Evolutionary conservation across 352 stramenopile genomes (phyloP), one percentile per base, ranked within the genome.

Genomic region (Pythium sukuiense): DNA sequence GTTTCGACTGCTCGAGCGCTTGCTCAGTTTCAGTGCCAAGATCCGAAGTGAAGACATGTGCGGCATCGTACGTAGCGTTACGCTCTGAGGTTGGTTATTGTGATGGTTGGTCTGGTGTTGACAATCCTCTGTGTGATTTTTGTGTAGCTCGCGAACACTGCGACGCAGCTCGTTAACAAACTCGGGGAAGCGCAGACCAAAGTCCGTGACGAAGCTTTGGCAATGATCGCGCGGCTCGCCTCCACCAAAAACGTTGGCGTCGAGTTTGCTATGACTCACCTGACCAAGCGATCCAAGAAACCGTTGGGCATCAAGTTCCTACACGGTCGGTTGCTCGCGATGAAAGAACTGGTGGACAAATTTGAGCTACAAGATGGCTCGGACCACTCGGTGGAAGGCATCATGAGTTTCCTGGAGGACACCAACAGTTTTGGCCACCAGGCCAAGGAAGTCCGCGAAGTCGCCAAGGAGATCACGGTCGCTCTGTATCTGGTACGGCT

Each of bases 391-490:
- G 65, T 84, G 9, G 53, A 74, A 59, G 77, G 74, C 3, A 80
- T 96, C 37, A 88, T 96, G 77, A 74, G 72, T 12, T 94, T 96
- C 64, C 59, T 95, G 1, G 89, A 95, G 58, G 85, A 93, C 59
- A 85, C 74, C 55, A 90, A 95, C 48, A 91, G 79, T 39, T 92
- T 97, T 64, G 77, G 77, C 9, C 93, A 98, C 59, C 88, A 92
- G 58, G 93, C 88, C 48, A 81, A 80, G 26, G 90, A 98, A 35
- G 90, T 98, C 14, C 85, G 92, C 16, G 90, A 98, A 50, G 76
- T 76, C 27, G 88, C 87, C 20, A 97, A 96, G 69, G 86, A 97
- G 9, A 81, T 98, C 41, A 83, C 83, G 2, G 87, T 97, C 6
- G 64, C 77, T 7, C 57, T 97, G 5, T 94, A 90, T 57, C 71